phyloP scores from a whole-genome alignment of 768 basidiomycete species.

The Kwoniella sp. region DNA sequence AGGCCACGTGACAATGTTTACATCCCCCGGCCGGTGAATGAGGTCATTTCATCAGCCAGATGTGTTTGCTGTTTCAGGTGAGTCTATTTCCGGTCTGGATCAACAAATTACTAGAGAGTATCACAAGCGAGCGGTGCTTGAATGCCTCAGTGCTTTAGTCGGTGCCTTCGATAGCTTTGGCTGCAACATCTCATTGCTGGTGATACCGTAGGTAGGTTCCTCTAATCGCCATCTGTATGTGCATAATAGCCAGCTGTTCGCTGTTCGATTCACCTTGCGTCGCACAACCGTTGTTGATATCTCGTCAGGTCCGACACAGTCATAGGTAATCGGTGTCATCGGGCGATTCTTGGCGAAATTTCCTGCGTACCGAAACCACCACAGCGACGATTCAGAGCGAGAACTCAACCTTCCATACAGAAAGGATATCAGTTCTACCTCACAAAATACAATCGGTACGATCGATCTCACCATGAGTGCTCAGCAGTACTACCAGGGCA shows the following conservation, averaged over 20 bases:
- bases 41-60: not conserved
- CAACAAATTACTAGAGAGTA: not conserved
- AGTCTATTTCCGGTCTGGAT: not conserved
- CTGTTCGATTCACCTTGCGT: too few relatives aligned
- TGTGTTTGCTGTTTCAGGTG: not conserved
- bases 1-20: not conserved
- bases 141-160: too few relatives aligned
- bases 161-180: too few relatives aligned
- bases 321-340: not conserved
- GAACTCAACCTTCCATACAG: too few relatives aligned
- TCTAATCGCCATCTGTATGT: too few relatives aligned
- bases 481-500: conserved; percentile 35
- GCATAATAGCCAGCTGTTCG: too few relatives aligned
- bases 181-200: too few relatives aligned
- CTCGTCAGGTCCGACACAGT: not conserved
- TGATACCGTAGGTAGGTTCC: too few relatives aligned
- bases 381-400: too few relatives aligned
- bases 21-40: not conserved
- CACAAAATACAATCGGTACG: too few relatives aligned
- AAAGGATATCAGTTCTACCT: too few relatives aligned
- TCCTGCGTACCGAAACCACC: not conserved
- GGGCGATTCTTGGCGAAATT: not conserved
- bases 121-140: not conserved
- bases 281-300: not conserved
- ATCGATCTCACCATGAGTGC: conserved; percentile 28